Base-by-base conservation (phyloP, 1,284 basidiomycete genomes). In the Coniophora puteana region DNA sequence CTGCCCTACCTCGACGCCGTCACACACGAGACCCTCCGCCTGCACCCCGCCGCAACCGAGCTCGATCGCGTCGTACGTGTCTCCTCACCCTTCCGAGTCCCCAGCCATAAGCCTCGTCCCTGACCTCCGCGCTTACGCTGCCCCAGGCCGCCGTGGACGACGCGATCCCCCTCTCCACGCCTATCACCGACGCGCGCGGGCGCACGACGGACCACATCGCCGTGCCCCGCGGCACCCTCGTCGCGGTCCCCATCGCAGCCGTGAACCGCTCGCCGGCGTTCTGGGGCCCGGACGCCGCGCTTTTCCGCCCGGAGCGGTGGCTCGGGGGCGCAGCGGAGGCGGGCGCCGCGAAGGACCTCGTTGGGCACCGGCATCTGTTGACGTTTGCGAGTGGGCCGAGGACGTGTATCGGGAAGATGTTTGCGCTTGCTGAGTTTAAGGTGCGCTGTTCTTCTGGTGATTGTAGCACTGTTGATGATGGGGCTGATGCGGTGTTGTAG, bases 201-300 rank as follows among this genome's bases (percentile, higher is more conserved):
- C 18, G n/a, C n/a, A n/a, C n/a, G n/a, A n/a, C n/a, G n/a, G 61
- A 65, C 38, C 11, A 38, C 2, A 45, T 71, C 8, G 20, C 55
- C 24, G 56, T 71, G 17, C 17, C 33, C 8, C 17, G 23, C 8
- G 33, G 33, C 7, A 21, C 17, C 16, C 22, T 21, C 11, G 22
- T 35, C 7, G 23, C 17, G 8, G 23, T 35, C 7, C 65, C 68
- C 1, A 65, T 69, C 17, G 39, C 56, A 1, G 38, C 51, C 3
- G 39, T 70, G 17, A 66, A 72, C 47, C 52, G 57, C 12, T 49
- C 57, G 31, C 64, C 62, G 47, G 53, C 51, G 11, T 28, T 67
- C 4, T 72, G 71, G 69, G 69, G 70, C 11, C 62, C 63, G 10
- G 69, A 72, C 45, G 68, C 66, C 1, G 36, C 44, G 16, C 57